A percentile compares a stretch with the other conserved stretches of the same genome.
Conservation (phyloP, 192 early-diverging fungal species). For the Gamsiella multidivaricata region DNA sequence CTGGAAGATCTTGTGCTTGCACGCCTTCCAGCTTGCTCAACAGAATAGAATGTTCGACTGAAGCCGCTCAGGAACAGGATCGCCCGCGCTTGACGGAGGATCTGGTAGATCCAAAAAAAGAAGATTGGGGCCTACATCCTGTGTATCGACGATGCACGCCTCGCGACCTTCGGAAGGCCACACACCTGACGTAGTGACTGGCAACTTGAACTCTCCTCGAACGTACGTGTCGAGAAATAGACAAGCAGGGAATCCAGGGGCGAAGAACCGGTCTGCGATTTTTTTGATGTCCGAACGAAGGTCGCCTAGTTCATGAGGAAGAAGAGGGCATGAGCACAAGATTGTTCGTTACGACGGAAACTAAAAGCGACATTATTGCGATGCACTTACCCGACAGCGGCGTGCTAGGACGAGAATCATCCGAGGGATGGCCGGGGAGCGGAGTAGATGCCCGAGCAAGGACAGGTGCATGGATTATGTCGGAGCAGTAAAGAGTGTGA, state of each 20-base stretch:
- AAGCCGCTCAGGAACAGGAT: neutral
- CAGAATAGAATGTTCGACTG: slow-evolving; percentile 1
- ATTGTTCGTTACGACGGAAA: too few species aligned
- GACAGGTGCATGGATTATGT: too few species aligned
- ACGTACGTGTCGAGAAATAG: slow-evolving; percentile 3
- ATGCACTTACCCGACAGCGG: too few species aligned
- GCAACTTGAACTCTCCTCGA: neutral
- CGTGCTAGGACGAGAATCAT: too few species aligned
- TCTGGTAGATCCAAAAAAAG: slow-evolving; percentile 16
- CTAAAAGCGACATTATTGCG: too few species aligned
- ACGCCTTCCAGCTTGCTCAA: neutral
- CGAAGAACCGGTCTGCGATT: neutral
- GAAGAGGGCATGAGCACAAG: too few species aligned
- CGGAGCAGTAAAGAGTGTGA: too few species aligned
- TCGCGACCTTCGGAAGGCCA: neutral
- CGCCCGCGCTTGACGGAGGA: neutral
- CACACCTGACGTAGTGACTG: neutral
- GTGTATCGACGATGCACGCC: neutral
- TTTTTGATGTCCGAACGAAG: slow-evolving; percentile 5
- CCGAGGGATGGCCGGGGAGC: too few species aligned
- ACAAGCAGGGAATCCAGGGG: neutral
- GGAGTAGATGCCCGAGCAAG: too few species aligned
- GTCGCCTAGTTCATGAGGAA: too few species aligned
- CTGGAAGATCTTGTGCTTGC: neutral
- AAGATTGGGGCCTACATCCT: slow-evolving; percentile 7